A percentile compares a stretch with the other conserved stretches of the same genome.
Evolutionary conservation across 176 grass and related monocot genomes (phyloP).

Genomic region (Phyllostachys edulis): DNA sequence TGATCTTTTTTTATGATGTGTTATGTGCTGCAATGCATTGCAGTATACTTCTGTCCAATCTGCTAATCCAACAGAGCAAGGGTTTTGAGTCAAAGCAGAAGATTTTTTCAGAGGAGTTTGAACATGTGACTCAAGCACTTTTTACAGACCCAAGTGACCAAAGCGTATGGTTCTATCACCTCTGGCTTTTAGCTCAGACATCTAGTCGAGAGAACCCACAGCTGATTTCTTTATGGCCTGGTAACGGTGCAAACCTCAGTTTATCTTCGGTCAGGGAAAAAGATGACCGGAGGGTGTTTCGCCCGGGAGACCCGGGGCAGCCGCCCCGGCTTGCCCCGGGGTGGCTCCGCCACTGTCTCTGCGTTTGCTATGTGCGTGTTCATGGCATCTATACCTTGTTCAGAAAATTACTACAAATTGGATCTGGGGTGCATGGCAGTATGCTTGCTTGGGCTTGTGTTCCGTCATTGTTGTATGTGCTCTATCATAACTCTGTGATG

Average conservation of each 20-base stretch:
- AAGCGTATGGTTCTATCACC: constrained; percentile 99
- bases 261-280: constrained; percentile 34
- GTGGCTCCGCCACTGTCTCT: too few relatives aligned
- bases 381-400: too few relatives aligned
- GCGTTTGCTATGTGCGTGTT: too few relatives aligned
- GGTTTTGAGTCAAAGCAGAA: constrained; percentile 73
- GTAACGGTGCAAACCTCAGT: constrained; percentile 48
- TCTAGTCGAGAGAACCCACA: constrained; percentile 51
- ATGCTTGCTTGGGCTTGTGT: too few relatives aligned
- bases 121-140: constrained; percentile 76
- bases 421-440: too few relatives aligned
- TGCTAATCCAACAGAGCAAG: constrained; percentile 60
- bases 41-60: constrained; percentile 84
- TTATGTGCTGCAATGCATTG: constrained; percentile 14
- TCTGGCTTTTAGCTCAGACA: constrained; percentile 92
- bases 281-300: too few relatives aligned
- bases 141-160: constrained; percentile 95
- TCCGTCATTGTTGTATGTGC: too few relatives aligned
- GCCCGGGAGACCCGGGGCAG: too few relatives aligned
- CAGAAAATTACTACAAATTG: too few relatives aligned
- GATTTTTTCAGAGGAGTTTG: constrained; percentile 80
- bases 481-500: too few relatives aligned
- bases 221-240: constrained; percentile 81
- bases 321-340: too few relatives aligned
- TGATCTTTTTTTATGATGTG: neutral